These are phyloP conservation scores for Trichoderma reesei DNA, from an alignment of 495 filamentous ascomycete genomes.

Conservation along the genomic window DNA sequence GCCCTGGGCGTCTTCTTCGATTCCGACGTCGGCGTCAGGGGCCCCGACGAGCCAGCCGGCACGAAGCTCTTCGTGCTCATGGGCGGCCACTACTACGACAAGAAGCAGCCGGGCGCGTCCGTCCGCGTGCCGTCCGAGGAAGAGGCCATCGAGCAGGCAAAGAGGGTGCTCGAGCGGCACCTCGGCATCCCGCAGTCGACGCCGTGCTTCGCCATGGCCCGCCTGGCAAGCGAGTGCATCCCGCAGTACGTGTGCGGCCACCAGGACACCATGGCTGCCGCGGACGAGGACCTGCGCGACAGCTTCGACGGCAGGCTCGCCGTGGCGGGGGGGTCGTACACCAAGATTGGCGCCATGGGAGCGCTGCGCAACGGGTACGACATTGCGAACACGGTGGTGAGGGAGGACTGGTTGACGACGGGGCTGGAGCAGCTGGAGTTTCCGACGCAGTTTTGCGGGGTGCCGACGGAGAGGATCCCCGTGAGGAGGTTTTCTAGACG, in stretches of 20 bases:
- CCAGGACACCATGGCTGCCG: slow-evolving; percentile 46
- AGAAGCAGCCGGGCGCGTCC: slow-evolving; percentile 24
- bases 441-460: slow-evolving; percentile 1
- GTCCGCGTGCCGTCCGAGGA: slow-evolving; percentile 45
- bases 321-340: slow-evolving; percentile 75
- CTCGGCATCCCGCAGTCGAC: slow-evolving; percentile 45
- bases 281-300: slow-evolving; percentile 43
- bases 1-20: slow-evolving; percentile 91
- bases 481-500: background rate
- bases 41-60: slow-evolving; percentile 44
- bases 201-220: slow-evolving; percentile 43
- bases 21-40: slow-evolving; percentile 44
- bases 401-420: slow-evolving; percentile 24
- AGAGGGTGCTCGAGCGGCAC: slow-evolving; percentile 58
- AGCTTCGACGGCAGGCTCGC: slow-evolving; percentile 55
- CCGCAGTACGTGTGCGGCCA: slow-evolving; percentile 85
- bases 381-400: slow-evolving; percentile 21
- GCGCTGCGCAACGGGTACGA: slow-evolving; percentile 33
- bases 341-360: slow-evolving; percentile 27
- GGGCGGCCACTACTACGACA: slow-evolving; percentile 87
- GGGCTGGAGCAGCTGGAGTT: slow-evolving; percentile 24
- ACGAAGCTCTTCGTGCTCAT: slow-evolving; percentile 94
- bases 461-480: slow-evolving; percentile 4
- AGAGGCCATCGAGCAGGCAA: slow-evolving; percentile 57
- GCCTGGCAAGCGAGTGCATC: slow-evolving; percentile 68